These are phyloP conservation scores for Pseudogymnoascus sp. DNA, from an alignment of 2,329 filamentous ascomycete genomes.

Conservation along the genomic window DNA sequence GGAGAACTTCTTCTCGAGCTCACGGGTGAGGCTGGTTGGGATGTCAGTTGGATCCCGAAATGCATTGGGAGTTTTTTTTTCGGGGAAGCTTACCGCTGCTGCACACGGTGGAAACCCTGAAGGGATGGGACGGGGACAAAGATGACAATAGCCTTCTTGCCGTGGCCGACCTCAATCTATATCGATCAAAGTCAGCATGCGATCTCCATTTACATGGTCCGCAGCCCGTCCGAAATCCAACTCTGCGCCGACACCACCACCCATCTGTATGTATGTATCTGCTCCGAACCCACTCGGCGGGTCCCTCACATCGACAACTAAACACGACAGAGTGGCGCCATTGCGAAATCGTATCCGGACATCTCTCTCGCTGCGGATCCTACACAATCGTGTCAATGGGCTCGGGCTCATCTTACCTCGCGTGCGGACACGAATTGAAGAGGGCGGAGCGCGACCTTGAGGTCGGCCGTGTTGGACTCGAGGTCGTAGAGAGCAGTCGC, in stretches of 20 bases:
- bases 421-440: slow-evolving; percentile 98
- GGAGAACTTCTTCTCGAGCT: slow-evolving; percentile 99
- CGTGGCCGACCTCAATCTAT: slow-evolving; percentile 99
- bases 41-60: slow-evolving; percentile 1
- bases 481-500: slow-evolving; percentile 97
- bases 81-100: slow-evolving; percentile 78
- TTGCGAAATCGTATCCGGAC: slow-evolving; percentile 9
- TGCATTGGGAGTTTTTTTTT: neutral
- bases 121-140: slow-evolving; percentile 99
- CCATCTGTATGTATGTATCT: slow-evolving; percentile 10
- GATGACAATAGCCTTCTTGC: slow-evolving; percentile 99
- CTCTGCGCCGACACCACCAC: slow-evolving; percentile 25
- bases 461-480: slow-evolving; percentile 98
- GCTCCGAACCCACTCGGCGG: slow-evolving; percentile 4
- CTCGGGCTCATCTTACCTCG: slow-evolving; percentile 68
- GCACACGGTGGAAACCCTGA: slow-evolving; percentile 96
- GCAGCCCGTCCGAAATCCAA: slow-evolving; percentile 67
- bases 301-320: slow-evolving; percentile 5
- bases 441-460: slow-evolving; percentile 91
- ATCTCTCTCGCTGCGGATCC: slow-evolving; percentile 5
- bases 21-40: slow-evolving; percentile 77
- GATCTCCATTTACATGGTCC: slow-evolving; percentile 70
- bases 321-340: slow-evolving; percentile 7
- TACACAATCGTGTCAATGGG: slow-evolving; percentile 3
- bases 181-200: slow-evolving; percentile 64